Conservation (phyloP, 164 flowering plant genomes). For the Protea cynaroides region DNA sequence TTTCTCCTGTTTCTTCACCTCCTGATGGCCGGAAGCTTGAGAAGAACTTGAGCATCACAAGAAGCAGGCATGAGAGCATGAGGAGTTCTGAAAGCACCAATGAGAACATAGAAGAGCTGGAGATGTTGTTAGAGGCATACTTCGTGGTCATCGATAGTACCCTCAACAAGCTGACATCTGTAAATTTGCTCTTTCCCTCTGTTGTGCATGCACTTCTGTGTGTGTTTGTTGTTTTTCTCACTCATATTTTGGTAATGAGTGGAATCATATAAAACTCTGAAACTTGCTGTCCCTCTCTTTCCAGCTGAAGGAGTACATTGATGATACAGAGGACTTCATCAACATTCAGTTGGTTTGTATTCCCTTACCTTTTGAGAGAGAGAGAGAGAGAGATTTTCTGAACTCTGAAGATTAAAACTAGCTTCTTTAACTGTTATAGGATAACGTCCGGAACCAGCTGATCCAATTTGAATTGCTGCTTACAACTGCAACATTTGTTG, state of each 20-base stretch:
- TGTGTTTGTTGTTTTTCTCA: neutral
- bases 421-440: constrained; percentile 40
- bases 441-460: constrained; percentile 90
- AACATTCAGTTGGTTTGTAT: constrained; percentile 61
- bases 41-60: constrained; percentile 52
- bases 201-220: no score
- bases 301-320: constrained; percentile 43
- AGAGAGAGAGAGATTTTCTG: no score
- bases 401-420: neutral
- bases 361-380: no score
- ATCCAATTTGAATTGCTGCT: constrained; percentile 91
- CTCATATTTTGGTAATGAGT: neutral
- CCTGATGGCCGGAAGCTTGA: constrained; percentile 48
- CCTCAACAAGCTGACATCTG: constrained; percentile 27
- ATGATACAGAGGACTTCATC: constrained; percentile 46
- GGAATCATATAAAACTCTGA: neutral
- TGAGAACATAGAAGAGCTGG: constrained; percentile 40
- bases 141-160: constrained; percentile 19
- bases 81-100: constrained; percentile 46
- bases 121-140: constrained; percentile 32
- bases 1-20: constrained; percentile 69
- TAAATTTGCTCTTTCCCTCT: constrained; percentile 5
- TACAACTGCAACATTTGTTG: constrained; percentile 92
- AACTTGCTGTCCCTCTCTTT: constrained; percentile 3
- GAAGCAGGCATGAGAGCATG: constrained; percentile 62